A percentile compares a stretch with the other conserved stretches of the same genome.
These are phyloP conservation scores for Trametes elegans DNA, from an alignment of 768 basidiomycete species.

Conservation along the genomic window DNA sequence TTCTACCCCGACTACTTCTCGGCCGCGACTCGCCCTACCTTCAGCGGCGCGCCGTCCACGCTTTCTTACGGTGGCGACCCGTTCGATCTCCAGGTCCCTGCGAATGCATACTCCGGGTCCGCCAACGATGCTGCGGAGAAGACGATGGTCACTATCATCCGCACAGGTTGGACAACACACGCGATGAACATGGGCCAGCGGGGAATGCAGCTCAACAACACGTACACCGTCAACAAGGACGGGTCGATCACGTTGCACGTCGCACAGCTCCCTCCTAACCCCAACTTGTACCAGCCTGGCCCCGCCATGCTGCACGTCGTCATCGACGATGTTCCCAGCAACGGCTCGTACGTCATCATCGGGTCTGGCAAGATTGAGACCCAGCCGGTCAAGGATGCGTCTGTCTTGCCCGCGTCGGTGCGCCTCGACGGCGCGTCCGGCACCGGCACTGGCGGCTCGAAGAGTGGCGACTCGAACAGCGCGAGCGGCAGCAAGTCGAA, in stretches of 20 bases:
- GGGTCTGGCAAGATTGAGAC: conserved; percentile 76
- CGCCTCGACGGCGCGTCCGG: conserved; percentile 39
- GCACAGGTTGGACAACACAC: conserved; percentile 85
- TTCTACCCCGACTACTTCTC: conserved; percentile 93
- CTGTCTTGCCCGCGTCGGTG: conserved; percentile 49
- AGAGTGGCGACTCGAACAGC: conserved; percentile 24
- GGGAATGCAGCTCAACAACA: conserved; percentile 76
- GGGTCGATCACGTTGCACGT: conserved; percentile 79
- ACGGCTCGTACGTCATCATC: conserved; percentile 72
- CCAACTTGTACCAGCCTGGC: conserved; percentile 87
- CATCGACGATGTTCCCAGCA: conserved; percentile 81
- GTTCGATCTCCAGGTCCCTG: conserved; percentile 73
- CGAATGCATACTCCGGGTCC: conserved; percentile 61
- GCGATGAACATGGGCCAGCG: conserved; percentile 90
- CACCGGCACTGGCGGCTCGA: conserved; percentile 35
- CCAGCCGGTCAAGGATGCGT: conserved; percentile 52
- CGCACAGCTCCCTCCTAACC: conserved; percentile 78
- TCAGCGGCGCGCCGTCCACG: conserved; percentile 65
- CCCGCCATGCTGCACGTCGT: conserved; percentile 83
- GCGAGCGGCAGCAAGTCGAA: conserved; percentile 28
- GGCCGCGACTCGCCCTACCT: conserved; percentile 63
- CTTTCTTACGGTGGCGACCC: conserved; percentile 80
- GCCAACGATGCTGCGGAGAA: conserved; percentile 72
- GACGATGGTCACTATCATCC: conserved; percentile 72
- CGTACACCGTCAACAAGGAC: conserved; percentile 78